A percentile compares a stretch with the other conserved stretches of the same genome.
Evolutionary conservation across 176 grass and related monocot species (phyloP).

Genomic region (Pontederia crassipes): DNA sequence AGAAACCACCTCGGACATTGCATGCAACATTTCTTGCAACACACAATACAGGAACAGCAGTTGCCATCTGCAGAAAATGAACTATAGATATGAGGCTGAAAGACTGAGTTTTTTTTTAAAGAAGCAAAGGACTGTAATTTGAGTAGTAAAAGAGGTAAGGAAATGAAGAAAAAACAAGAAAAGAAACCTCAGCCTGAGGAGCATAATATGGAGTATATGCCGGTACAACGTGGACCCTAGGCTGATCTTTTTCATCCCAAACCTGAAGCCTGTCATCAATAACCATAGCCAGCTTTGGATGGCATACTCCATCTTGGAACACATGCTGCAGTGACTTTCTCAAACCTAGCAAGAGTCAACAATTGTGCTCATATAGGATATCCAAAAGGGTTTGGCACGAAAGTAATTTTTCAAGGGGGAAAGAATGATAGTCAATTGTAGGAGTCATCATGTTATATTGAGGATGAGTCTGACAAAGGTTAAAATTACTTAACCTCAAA

Average conservation of each 20-base stretch:
- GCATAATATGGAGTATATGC: constrained; percentile 88
- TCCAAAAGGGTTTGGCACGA: too few relatives aligned
- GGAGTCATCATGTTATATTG: too few relatives aligned
- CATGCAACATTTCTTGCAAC: constrained; percentile 98
- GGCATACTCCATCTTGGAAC: constrained; percentile 66
- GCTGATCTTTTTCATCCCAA: constrained; percentile 96
- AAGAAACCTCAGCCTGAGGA: constrained; percentile 77
- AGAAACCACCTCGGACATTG: constrained; percentile 94
- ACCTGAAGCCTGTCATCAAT: constrained; percentile 91
- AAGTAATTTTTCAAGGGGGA: too few relatives aligned
- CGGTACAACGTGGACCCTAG: constrained; percentile 94
- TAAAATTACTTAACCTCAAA: too few relatives aligned
- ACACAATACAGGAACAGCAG: constrained; percentile 83
- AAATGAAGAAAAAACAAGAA: constrained; percentile 17
- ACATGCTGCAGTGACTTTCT: constrained; percentile 86
- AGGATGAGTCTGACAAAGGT: too few relatives aligned
- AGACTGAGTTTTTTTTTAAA: too few relatives aligned
- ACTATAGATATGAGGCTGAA: constrained; percentile 13
- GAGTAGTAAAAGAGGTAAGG: constrained; percentile 10
- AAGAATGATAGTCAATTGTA: too few relatives aligned
- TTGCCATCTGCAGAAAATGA: constrained; percentile 52
- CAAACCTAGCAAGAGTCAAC: constrained; percentile 29
- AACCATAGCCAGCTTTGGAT: constrained; percentile 99
- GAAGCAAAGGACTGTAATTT: too few relatives aligned
- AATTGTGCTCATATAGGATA: not conserved